Base-by-base conservation (phyloP, 1,284 basidiomycete species). In the Sphaerobolus stellatus region DNA sequence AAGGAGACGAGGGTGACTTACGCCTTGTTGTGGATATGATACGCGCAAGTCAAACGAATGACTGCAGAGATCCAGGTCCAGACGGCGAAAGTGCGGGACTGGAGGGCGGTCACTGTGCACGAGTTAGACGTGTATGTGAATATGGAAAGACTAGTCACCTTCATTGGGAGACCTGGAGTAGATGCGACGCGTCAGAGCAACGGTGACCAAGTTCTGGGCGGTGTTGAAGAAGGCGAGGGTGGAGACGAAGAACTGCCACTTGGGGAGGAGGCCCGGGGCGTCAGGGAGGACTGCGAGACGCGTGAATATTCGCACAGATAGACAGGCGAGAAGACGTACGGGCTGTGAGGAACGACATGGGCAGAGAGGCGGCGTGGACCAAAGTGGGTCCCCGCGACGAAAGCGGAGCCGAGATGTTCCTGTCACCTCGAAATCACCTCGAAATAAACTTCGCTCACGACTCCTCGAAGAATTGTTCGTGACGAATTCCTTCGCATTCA, bases 21-120 rank as follows among this genome's bases (percentile, higher is more conserved):
- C 94, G 77, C 73, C 71, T 89, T 90, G 63, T 84, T 76, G 52
- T 86, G 75, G 60, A 97, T 89, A 66, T 97, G 79, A 72, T 94
- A 96, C 6, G 94, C 92, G 11, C 92, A 90, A 63, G 93, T 92
- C 46, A 79, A 74, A 25, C 94, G 84, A 46, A 97, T 82, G 25
- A 89, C 73, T 14, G 90, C 90, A 4, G 92, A 84, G 18, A 88
- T 86, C 52, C 94, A 71, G 0, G 94, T 96, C 94, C 94, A 98
- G 1, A 84, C 78, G 2, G 81, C 93, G 67, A 96, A 96, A 1
- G 92, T 90, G 40, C 94, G 82, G 29, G 91, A 88, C 58, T 94
- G 90, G 14, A 98, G 78, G 14, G 79, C 73, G 8, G 88, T 94
- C 20, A 97, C 94, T 95, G 69, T n/a, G 18, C 9, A 5, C 51